A percentile compares a stretch with the other conserved stretches of the same genome.
phyloP scores from a whole-genome alignment of 2,329 filamentous ascomycete genomes.

The Diaporthe sp. region DNA sequence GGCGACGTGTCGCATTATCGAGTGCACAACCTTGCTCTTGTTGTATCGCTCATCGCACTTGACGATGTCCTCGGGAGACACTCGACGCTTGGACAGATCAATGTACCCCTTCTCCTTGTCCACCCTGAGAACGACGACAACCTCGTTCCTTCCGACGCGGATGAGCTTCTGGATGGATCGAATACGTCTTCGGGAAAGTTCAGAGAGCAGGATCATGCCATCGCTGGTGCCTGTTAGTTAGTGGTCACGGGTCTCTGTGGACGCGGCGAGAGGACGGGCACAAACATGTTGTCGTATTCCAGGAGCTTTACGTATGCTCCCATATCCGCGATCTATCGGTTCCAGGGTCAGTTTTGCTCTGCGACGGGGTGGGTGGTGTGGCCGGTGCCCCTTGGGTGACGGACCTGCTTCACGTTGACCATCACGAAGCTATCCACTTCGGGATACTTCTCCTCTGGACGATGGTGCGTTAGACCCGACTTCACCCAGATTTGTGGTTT shows the following conservation, averaged over 20 bases:
- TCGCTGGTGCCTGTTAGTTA: constrained; percentile 61
- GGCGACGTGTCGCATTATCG: constrained; percentile 95
- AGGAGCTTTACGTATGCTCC: constrained; percentile 99
- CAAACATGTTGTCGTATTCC: constrained; percentile 94
- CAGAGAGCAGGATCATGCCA: constrained; percentile 99
- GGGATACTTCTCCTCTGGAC: constrained; percentile 75
- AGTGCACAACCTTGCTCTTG: constrained; percentile 99
- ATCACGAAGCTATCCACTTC: constrained; percentile 99
- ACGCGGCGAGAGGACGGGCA: neutral
- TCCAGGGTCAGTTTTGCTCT: constrained; percentile 39
- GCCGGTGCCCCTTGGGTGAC: constrained; percentile 44
- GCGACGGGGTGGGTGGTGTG: neutral
- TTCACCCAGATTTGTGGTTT: neutral
- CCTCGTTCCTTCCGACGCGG: constrained; percentile 96
- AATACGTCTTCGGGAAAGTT: constrained; percentile 98
- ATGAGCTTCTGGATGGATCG: constrained; percentile 99
- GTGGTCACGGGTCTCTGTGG: neutral
- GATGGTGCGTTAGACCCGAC: constrained; percentile 54
- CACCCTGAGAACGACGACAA: constrained; percentile 97
- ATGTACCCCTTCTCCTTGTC: constrained; percentile 99
- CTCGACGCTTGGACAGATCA: constrained; percentile 97
- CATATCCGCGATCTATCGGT: constrained; percentile 93
- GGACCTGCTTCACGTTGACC: constrained; percentile 98
- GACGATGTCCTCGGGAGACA: constrained; percentile 96
- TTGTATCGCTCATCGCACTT: constrained; percentile 99